Evolutionary conservation across 179 eudicot species (phyloP).

Genomic region (Spergularia azorica): DNA sequence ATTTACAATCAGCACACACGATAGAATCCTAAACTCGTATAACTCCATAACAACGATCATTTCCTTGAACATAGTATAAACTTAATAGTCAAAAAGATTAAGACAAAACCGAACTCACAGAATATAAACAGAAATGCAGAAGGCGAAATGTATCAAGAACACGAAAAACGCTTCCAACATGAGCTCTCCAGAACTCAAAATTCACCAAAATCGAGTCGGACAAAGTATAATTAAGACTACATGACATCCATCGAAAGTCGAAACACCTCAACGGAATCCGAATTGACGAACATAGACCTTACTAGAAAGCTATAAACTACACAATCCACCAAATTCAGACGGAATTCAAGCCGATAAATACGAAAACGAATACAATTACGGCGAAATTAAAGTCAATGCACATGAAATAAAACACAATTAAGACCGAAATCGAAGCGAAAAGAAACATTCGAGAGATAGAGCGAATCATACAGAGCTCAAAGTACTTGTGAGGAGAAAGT

Average conservation of each 20-base stretch:
- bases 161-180: too few relatives aligned
- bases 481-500: conserved; percentile 92
- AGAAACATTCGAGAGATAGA: background rate
- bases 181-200: background rate
- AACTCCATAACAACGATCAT: background rate
- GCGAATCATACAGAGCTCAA: conserved; percentile 66
- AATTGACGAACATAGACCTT: background rate
- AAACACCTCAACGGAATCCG: background rate
- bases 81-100: too few relatives aligned
- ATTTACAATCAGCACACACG: background rate
- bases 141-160: background rate
- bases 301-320: background rate
- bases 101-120: background rate
- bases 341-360: background rate
- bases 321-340: background rate
- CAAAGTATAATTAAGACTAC: background rate
- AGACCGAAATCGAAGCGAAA: conserved; percentile 10
- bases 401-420: background rate
- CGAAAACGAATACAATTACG: background rate
- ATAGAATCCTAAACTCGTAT: background rate
- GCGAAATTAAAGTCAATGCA: background rate
- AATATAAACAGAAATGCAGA: background rate
- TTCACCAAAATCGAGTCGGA: background rate
- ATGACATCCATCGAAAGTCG: background rate
- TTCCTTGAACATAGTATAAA: background rate